A percentile compares a stretch with the other conserved stretches of the same genome.
Conservation (phyloP, 2,329 filamentous ascomycete genomes). For the Dactylonectria estremocensis region DNA sequence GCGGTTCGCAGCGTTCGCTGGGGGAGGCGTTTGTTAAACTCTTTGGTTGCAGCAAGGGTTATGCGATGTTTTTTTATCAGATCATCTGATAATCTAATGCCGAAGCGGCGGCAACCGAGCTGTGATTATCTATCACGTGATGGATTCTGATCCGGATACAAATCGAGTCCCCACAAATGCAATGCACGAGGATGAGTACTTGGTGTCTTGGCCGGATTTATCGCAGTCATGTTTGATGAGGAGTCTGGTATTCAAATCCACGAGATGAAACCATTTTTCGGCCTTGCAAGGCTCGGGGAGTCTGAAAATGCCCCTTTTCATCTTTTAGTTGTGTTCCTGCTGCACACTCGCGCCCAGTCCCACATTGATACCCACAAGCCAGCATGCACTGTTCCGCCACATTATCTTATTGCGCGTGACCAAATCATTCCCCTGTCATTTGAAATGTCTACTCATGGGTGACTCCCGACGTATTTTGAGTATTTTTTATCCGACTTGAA, state of each 20-base stretch:
- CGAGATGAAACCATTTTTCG: too few relatives aligned
- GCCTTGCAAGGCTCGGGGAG: too few relatives aligned
- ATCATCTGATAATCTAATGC: conserved; percentile 48
- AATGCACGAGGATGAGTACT: background rate
- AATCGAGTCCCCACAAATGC: background rate
- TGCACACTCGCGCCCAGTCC: background rate
- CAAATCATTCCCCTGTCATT: background rate
- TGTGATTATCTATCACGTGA: background rate
- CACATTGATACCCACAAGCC: background rate
- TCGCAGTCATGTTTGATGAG: too few relatives aligned
- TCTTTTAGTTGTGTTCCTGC: background rate
- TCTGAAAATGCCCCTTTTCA: background rate
- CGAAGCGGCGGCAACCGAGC: background rate
- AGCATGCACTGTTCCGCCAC: background rate
- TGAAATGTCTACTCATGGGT: background rate
- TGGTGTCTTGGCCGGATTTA: background rate
- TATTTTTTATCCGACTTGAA: background rate
- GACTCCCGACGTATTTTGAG: background rate
- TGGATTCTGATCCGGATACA: background rate
- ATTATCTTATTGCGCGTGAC: background rate
- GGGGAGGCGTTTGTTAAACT: background rate
- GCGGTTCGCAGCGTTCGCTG: conserved; percentile 26
- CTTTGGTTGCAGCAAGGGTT: conserved; percentile 4
- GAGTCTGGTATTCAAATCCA: too few relatives aligned
- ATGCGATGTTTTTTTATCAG: conserved; percentile 48